These are phyloP conservation scores for Microcos paniculata DNA, from an alignment of 345 rosid species.

Conservation along the genomic window DNA sequence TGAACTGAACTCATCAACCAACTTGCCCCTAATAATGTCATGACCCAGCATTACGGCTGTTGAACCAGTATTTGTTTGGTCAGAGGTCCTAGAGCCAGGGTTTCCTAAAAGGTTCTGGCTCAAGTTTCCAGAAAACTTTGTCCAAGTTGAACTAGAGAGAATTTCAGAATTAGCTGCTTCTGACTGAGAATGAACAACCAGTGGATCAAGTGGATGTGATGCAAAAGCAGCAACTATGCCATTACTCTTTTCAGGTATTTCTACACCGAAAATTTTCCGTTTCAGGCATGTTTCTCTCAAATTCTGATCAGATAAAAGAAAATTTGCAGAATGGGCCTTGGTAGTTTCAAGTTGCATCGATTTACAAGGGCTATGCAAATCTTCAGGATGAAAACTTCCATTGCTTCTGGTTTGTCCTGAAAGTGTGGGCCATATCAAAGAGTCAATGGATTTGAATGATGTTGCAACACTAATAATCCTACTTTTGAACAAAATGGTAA, in stretches of 20 bases:
- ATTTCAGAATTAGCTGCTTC: slow-evolving; percentile 24
- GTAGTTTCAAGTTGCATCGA: slow-evolving; percentile 19
- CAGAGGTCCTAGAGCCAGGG: slow-evolving; percentile 20
- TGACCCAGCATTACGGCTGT: slow-evolving; percentile 12
- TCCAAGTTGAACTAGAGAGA: slow-evolving; percentile 28
- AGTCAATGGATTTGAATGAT: background rate
- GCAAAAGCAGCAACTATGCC: slow-evolving; percentile 20
- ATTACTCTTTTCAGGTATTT: slow-evolving; percentile 27
- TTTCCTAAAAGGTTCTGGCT: slow-evolving; percentile 25
- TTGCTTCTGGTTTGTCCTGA: slow-evolving; percentile 29
- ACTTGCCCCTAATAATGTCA: slow-evolving; percentile 21
- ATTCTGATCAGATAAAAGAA: slow-evolving; percentile 10
- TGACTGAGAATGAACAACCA: slow-evolving; percentile 17
- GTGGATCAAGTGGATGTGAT: slow-evolving; percentile 13
- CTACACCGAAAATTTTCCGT: slow-evolving; percentile 38
- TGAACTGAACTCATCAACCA: slow-evolving; percentile 27
- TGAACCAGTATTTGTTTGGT: slow-evolving; percentile 24
- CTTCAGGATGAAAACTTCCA: slow-evolving; percentile 19
- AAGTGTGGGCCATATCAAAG: slow-evolving; percentile 5
- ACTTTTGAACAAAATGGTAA: background rate
- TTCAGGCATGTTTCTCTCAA: slow-evolving; percentile 12
- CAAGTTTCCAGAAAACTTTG: slow-evolving; percentile 17
- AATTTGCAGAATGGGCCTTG: slow-evolving; percentile 9
- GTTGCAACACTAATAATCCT: background rate
- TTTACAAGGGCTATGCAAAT: slow-evolving; percentile 17